These are phyloP conservation scores for Fusarium subglutinans DNA, from an alignment of 2,329 filamentous ascomycete species.

Conservation along the genomic window DNA sequence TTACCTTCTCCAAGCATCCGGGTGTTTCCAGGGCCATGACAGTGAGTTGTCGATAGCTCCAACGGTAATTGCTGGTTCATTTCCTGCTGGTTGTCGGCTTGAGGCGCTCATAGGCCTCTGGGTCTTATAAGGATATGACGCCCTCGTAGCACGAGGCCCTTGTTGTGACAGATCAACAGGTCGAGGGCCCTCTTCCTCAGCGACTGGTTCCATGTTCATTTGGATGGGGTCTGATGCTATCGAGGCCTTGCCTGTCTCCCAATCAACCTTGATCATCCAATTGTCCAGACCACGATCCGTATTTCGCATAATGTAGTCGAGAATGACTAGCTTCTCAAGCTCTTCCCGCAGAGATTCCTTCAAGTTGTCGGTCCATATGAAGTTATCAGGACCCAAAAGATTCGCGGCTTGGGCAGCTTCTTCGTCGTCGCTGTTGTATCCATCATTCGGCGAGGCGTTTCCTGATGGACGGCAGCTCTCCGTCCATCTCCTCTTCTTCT, in stretches of 20 bases:
- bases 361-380: conserved; percentile 86
- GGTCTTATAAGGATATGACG: conserved; percentile 74
- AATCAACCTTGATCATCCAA: conserved; percentile 99
- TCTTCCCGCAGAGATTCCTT: conserved; percentile 95
- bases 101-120: conserved; percentile 87
- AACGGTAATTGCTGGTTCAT: conserved; percentile 72
- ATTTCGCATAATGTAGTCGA: conserved; percentile 99
- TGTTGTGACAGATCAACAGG: conserved; percentile 65
- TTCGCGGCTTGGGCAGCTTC: conserved; percentile 59
- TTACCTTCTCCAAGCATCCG: conserved; percentile 78
- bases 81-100: conserved; percentile 56
- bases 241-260: conserved; percentile 81
- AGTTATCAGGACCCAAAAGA: conserved; percentile 64
- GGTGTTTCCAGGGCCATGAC: conserved; percentile 99
- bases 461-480: conserved; percentile 79
- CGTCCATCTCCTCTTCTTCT: conserved; percentile 72
- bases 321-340: conserved; percentile 93
- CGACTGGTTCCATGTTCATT: conserved; percentile 67
- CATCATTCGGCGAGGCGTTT: conserved; percentile 63
- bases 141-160: conserved; percentile 51
- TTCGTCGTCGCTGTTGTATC: conserved; percentile 71
- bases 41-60: conserved; percentile 98
- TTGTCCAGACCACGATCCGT: conserved; percentile 97
- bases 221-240: conserved; percentile 83
- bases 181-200: conserved; percentile 61